Evolutionary conservation across 2,329 filamentous ascomycete genomes (phyloP), one percentile per base, ranked within the genome.

Genomic region (Zalaria sp.): DNA sequence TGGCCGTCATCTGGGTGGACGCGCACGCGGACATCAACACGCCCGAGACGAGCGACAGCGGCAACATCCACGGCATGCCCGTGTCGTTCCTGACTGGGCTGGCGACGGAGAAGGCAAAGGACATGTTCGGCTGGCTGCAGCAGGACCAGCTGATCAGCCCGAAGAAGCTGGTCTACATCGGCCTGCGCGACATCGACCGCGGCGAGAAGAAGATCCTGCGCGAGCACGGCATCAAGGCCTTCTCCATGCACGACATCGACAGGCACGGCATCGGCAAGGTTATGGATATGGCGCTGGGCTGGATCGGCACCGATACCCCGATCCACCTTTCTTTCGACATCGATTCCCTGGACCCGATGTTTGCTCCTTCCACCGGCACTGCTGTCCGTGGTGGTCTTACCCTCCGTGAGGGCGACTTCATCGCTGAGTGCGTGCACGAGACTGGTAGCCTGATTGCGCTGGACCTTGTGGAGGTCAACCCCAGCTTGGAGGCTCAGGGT

Each of bases 171-270:
- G 91, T 98, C 29, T 98, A 98, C 65, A 98, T 98, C 59, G 91
- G 88, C 28, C 71, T 98, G 55, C 74, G 91, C 35, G 91, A 96
- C 58, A 87, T 96, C 27, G 91, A 98, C 59, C 64, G 75, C n/a
- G 84, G 79, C 35, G 91, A 98, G 78, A 96, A 95, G 80, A 75
- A 79, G 66, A 84, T 95, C 46, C 68, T 98, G 49, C 74, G 81
- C 44, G 85, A 96, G 50, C 71, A 96, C 56, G 81, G 82, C 35
- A 91, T 98, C 69, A 89, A 85, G 70, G 89, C 89, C 3, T 98
- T 96, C 57, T 89, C 82, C 66, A 98, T 98, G 91, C 91, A 94
- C 59, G 91, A 98, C 59, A 83, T 98, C 61, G 91, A 98, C 64
- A 74, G 77, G 82, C 73, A 96, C 58, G 91, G 91, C 37, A 98